Evolutionary conservation across 768 basidiomycete genomes (phyloP).

Genomic region (Lepiota brunneoincarnata): DNA sequence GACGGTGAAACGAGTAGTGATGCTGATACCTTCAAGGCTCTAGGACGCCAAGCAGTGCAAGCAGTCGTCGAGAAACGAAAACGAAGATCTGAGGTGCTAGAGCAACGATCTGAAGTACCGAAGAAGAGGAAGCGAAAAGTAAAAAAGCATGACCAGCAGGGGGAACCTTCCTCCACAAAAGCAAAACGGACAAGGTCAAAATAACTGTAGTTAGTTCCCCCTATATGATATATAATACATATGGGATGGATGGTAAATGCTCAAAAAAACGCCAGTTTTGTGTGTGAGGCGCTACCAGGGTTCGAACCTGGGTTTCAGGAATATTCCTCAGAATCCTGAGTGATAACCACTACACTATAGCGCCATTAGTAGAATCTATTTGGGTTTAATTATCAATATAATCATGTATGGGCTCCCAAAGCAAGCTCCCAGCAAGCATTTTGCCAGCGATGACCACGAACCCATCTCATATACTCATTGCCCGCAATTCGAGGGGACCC

Average conservation of each 20-base stretch:
- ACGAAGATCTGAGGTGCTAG: background rate
- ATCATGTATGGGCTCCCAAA: background rate
- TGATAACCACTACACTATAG: constrained; percentile 41
- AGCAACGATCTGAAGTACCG: background rate
- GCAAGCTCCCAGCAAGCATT: too few relatives aligned
- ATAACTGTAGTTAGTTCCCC: constrained; percentile 14
- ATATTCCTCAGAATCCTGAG: constrained; percentile 35
- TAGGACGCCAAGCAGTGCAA: constrained; percentile 20
- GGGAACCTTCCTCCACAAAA: constrained; percentile 12
- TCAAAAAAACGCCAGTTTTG: background rate
- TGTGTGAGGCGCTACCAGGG: constrained; percentile 37
- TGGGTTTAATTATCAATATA: too few relatives aligned
- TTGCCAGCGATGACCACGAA: constrained; percentile 55
- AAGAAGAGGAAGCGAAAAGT: constrained; percentile 22
- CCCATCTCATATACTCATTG: constrained; percentile 86
- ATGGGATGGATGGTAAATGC: background rate
- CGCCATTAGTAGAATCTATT: too few relatives aligned
- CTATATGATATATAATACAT: constrained; percentile 15
- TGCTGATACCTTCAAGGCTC: constrained; percentile 18
- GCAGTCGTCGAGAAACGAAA: constrained; percentile 17
- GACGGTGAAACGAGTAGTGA: constrained; percentile 12
- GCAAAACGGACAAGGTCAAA: constrained; percentile 12
- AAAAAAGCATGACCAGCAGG: constrained; percentile 19
- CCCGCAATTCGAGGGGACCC: constrained; percentile 75
- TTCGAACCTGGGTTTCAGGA: constrained; percentile 47